phyloP scores from a whole-genome alignment of 805 yeast genomes.

The Pichia deserticola region DNA sequence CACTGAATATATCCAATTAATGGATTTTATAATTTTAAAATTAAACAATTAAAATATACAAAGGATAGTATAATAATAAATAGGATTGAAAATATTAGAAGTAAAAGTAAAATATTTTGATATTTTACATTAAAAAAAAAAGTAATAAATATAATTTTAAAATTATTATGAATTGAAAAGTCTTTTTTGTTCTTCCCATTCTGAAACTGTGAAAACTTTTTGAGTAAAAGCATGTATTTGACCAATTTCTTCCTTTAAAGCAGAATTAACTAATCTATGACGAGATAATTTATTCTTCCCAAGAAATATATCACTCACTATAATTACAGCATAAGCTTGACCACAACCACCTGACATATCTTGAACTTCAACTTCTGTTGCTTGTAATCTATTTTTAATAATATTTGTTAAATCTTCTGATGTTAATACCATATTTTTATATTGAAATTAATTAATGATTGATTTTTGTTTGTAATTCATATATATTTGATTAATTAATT shows the following conservation, averaged over 20 bases:
- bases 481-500: no score
- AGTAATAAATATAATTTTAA: not conserved
- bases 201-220: constrained; percentile 80
- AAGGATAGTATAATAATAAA: no score
- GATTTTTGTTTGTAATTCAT: not conserved
- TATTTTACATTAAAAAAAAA: not conserved
- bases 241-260: constrained; percentile 78
- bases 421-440: constrained; percentile 18
- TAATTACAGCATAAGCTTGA: constrained; percentile 90
- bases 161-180: constrained; percentile 10
- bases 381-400: constrained; percentile 51
- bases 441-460: no score
- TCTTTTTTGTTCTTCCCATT: constrained; percentile 53
- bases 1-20: no score
- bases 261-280: constrained; percentile 76
- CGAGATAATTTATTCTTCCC: constrained; percentile 83
- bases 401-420: constrained; percentile 36
- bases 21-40: no score
- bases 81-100: no score
- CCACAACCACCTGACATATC: constrained; percentile 95
- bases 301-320: constrained; percentile 61
- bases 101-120: no score
- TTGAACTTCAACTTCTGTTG: constrained; percentile 60
- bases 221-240: constrained; percentile 93
- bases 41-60: no score